Conservation (phyloP, 192 early-diverging fungal genomes). For the Coemansia sp. region DNA sequence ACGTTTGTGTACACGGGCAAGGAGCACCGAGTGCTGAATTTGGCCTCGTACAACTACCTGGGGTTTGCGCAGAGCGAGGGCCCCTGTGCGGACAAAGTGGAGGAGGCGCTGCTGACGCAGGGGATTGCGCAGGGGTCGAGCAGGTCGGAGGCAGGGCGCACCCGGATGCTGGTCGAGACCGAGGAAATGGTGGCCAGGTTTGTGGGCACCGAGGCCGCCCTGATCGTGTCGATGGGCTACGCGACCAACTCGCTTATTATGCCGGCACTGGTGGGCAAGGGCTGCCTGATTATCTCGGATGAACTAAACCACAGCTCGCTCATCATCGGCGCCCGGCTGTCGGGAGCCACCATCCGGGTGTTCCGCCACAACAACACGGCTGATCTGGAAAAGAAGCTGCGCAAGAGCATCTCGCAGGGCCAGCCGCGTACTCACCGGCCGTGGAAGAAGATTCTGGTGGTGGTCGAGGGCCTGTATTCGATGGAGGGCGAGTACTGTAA, state of each 20-base stretch:
- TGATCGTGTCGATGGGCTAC: conserved; percentile 93
- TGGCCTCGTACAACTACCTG: conserved; percentile 96
- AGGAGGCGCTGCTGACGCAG: conserved; percentile 64
- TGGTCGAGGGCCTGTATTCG: conserved; percentile 94
- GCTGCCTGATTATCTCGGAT: conserved; percentile 89
- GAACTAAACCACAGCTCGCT: conserved; percentile 94
- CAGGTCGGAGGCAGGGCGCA: conserved; percentile 70
- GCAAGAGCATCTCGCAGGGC: conserved; percentile 86
- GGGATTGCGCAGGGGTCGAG: conserved; percentile 69
- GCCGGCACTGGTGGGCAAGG: conserved; percentile 77
- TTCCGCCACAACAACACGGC: conserved; percentile 90
- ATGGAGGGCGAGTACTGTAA: conserved; percentile 95
- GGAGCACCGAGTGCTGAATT: conserved; percentile 76
- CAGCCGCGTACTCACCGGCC: conserved; percentile 96
- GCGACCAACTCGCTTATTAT: conserved; percentile 94
- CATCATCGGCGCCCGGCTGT: conserved; percentile 88
- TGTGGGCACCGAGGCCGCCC: conserved; percentile 79
- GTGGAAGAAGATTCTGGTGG: conserved; percentile 97
- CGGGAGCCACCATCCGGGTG: conserved; percentile 84
- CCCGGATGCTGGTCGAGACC: conserved; percentile 67
- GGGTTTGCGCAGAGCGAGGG: conserved; percentile 92
- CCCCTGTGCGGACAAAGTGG: conserved; percentile 92
- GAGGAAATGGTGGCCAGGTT: conserved; percentile 88
- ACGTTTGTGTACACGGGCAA: conserved; percentile 82
- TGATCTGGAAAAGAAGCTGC: conserved; percentile 76